These are phyloP conservation scores for Malassezia globosa DNA, from an alignment of 1,284 basidiomycete genomes.

Conservation along the genomic window DNA sequence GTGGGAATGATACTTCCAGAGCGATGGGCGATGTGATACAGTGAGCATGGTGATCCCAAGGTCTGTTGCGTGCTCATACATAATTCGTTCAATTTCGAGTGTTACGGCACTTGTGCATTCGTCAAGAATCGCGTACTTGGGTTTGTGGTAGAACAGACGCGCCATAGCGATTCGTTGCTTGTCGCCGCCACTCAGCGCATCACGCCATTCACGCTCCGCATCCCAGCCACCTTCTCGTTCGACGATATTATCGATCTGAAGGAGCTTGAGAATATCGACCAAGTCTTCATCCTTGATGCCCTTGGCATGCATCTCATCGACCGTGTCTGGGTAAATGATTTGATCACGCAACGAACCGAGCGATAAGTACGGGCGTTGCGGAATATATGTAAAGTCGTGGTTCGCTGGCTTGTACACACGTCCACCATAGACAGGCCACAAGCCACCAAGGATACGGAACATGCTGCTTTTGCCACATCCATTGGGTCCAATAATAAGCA, in stretches of 20 bases:
- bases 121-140: slow-evolving; percentile 93
- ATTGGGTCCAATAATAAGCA: slow-evolving; percentile 54
- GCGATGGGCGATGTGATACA: slow-evolving; percentile 55
- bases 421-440: slow-evolving; percentile 95
- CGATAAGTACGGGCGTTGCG: slow-evolving; percentile 86
- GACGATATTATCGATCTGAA: slow-evolving; percentile 78
- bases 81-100: slow-evolving; percentile 76
- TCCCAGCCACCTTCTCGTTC: slow-evolving; percentile 96
- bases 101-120: slow-evolving; percentile 92
- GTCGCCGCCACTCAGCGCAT: slow-evolving; percentile 67
- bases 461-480: slow-evolving; percentile 55
- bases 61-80: slow-evolving; percentile 84
- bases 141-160: slow-evolving; percentile 84
- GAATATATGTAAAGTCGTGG: slow-evolving; percentile 82
- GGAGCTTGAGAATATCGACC: slow-evolving; percentile 60
- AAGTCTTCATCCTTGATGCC: slow-evolving; percentile 59
- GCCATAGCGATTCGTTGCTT: slow-evolving; percentile 84
- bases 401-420: slow-evolving; percentile 83
- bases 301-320: slow-evolving; percentile 48
- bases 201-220: slow-evolving; percentile 75
- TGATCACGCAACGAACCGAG: slow-evolving; percentile 88
- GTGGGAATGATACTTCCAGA: slow-evolving; percentile 85
- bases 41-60: slow-evolving; percentile 47
- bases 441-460: slow-evolving; percentile 85
- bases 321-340: slow-evolving; percentile 67